Evolutionary conservation across 2,329 filamentous ascomycete genomes (phyloP).

Genomic region (Cytospora piceae): DNA sequence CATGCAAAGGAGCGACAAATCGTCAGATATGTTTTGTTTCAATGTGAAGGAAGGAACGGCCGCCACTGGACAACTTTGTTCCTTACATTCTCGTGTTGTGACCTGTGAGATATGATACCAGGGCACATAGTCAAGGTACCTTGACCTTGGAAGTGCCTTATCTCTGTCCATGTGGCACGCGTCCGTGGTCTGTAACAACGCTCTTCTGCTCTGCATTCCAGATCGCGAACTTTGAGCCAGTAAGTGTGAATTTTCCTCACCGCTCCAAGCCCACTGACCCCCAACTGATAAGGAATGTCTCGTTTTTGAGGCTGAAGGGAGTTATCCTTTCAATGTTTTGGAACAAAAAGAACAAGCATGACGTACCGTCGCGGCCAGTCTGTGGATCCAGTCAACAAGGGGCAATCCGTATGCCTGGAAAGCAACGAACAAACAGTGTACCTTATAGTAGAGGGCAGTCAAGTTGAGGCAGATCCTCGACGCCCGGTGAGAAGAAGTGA

Average conservation of each 20-base stretch:
- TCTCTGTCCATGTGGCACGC: conserved; percentile 10
- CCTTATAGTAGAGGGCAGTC: neutral
- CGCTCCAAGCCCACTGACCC: conserved; percentile 9
- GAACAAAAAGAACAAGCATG: neutral
- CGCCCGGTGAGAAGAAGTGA: neutral
- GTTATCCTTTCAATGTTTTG: neutral
- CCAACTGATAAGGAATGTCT: conserved; percentile 15
- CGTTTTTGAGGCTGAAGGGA: conserved; percentile 1
- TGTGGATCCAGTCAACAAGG: conserved; percentile 17
- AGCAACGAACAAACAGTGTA: neutral
- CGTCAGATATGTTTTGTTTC: conserved; percentile 22
- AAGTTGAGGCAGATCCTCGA: neutral
- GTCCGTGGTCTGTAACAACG: conserved; percentile 14
- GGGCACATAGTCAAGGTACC: conserved; percentile 17
- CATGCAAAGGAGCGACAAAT: conserved; percentile 12
- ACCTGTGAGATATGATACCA: conserved; percentile 5
- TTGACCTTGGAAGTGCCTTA: conserved; percentile 5
- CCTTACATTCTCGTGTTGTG: conserved; percentile 14
- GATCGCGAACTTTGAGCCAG: conserved; percentile 1
- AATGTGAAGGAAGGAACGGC: conserved; percentile 22
- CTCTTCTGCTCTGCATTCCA: neutral
- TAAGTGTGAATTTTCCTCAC: conserved; percentile 14
- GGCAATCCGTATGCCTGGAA: conserved; percentile 14
- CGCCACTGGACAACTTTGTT: conserved; percentile 8
- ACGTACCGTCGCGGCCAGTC: conserved; percentile 27